Evolutionary conservation across 768 basidiomycete species (phyloP).

Genomic region (Suillus fuscotomentosus): DNA sequence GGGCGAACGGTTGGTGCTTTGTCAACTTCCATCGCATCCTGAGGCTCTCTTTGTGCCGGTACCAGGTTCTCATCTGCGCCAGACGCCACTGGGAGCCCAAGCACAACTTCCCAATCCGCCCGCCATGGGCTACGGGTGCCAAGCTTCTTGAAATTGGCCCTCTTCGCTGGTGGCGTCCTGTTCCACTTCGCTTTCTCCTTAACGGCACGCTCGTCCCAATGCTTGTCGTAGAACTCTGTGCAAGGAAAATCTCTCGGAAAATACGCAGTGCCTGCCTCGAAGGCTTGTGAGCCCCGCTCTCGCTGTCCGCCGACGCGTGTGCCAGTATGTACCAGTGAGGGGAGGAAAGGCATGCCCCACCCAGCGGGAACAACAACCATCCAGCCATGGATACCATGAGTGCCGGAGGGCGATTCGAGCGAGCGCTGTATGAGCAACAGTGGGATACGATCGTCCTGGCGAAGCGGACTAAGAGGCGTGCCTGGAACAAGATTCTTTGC

Average conservation of each 20-base stretch:
- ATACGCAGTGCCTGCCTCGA: slow-evolving; percentile 71
- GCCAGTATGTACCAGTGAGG: slow-evolving; percentile 78
- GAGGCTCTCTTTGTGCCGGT: slow-evolving; percentile 56
- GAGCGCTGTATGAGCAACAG: slow-evolving; percentile 82
- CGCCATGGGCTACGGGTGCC: slow-evolving; percentile 71
- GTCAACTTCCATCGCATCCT: slow-evolving; percentile 12
- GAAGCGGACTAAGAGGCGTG: slow-evolving; percentile 58
- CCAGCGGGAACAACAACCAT: slow-evolving; percentile 83
- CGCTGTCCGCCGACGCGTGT: slow-evolving; percentile 85
- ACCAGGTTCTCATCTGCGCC: slow-evolving; percentile 36
- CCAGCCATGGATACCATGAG: slow-evolving; percentile 74
- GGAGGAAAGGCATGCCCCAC: slow-evolving; percentile 90
- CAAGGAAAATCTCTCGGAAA: slow-evolving; percentile 84
- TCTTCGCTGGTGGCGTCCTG: slow-evolving; percentile 84
- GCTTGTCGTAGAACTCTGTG: slow-evolving; percentile 50
- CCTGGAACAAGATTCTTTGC: slow-evolving; percentile 77
- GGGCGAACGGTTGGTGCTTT: slow-evolving; percentile 27
- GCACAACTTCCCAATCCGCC: slow-evolving; percentile 71
- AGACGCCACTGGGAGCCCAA: slow-evolving; percentile 43
- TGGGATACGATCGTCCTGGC: slow-evolving; percentile 82
- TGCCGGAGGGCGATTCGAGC: slow-evolving; percentile 40
- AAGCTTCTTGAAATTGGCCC: slow-evolving; percentile 65
- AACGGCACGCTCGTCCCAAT: slow-evolving; percentile 46
- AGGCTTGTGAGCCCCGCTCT: slow-evolving; percentile 77
- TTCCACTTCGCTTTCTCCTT: slow-evolving; percentile 68